These are phyloP conservation scores for Boletus eberwhitei DNA, from an alignment of 768 basidiomycete genomes.

Conservation along the genomic window DNA sequence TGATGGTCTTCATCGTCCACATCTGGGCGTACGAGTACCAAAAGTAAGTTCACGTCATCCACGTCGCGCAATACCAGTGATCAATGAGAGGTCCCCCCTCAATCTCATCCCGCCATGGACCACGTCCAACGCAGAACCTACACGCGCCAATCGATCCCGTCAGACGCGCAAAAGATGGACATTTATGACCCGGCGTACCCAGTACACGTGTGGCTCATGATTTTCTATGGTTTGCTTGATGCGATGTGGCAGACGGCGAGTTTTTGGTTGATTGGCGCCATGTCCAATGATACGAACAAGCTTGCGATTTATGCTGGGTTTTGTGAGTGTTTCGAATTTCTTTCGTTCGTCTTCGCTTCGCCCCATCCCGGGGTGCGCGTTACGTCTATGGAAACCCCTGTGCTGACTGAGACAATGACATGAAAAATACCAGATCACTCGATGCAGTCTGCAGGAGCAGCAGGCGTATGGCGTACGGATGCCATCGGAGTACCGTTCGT, in stretches of 20 bases:
- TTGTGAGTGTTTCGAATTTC: slow-evolving; percentile 60
- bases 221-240: slow-evolving; percentile 69
- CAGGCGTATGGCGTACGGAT: slow-evolving; percentile 69
- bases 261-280: slow-evolving; percentile 80
- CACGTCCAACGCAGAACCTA: slow-evolving; percentile 40
- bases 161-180: slow-evolving; percentile 49
- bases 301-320: slow-evolving; percentile 77
- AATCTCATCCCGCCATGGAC: background rate
- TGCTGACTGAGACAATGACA: background rate
- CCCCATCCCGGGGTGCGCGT: too few relatives aligned
- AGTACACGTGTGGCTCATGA: slow-evolving; percentile 53
- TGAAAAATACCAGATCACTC: slow-evolving; percentile 50
- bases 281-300: slow-evolving; percentile 77
- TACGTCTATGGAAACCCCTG: background rate
- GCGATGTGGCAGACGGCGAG: slow-evolving; percentile 79
- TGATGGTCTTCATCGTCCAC: slow-evolving; percentile 64
- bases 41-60: slow-evolving; percentile 39
- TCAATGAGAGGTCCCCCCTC: background rate
- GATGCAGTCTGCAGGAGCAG: slow-evolving; percentile 71
- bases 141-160: slow-evolving; percentile 49
- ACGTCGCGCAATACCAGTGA: background rate
- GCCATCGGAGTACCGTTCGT: slow-evolving; percentile 61
- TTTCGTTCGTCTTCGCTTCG: background rate
- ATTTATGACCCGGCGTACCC: slow-evolving; percentile 33
- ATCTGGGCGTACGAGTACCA: slow-evolving; percentile 77